Conservation (phyloP, 2,329 filamentous ascomycete species). For the Fusarium virguliforme region DNA sequence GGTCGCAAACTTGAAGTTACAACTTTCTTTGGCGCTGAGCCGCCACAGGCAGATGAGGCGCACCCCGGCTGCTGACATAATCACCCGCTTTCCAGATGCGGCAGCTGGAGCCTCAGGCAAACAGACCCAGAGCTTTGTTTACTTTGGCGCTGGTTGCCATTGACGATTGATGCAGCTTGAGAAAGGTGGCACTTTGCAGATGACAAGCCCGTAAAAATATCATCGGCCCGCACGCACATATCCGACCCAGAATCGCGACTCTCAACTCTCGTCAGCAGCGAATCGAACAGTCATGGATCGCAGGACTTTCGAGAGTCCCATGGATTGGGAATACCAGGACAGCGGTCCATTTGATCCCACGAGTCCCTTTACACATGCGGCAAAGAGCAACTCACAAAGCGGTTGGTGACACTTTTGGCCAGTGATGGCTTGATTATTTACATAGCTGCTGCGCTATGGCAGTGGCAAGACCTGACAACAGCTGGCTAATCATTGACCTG, state of each 20-base stretch:
- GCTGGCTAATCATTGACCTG: slow-evolving; percentile 40
- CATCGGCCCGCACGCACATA: slow-evolving; percentile 14
- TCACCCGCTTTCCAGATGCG: neutral
- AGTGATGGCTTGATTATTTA: neutral
- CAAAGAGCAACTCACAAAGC: slow-evolving; percentile 59
- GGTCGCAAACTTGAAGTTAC: slow-evolving; percentile 40
- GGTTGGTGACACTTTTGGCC: slow-evolving; percentile 55
- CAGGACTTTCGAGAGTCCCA: slow-evolving; percentile 72
- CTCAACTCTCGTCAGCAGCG: slow-evolving; percentile 30
- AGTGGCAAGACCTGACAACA: slow-evolving; percentile 1
- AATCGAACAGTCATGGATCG: slow-evolving; percentile 62
- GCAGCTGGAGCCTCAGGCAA: slow-evolving; percentile 48
- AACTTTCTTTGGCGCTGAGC: slow-evolving; percentile 46
- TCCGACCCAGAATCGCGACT: slow-evolving; percentile 16
- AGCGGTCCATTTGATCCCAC: slow-evolving; percentile 72
- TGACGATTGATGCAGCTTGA: slow-evolving; percentile 41
- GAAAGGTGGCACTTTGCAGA: slow-evolving; percentile 31
- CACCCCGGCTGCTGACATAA: slow-evolving; percentile 54
- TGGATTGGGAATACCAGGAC: slow-evolving; percentile 78
- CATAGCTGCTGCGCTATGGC: neutral
- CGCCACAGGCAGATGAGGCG: slow-evolving; percentile 42
- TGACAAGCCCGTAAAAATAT: slow-evolving; percentile 20
- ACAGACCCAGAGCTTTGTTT: slow-evolving; percentile 53
- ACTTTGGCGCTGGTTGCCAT: slow-evolving; percentile 54
- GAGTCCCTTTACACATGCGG: slow-evolving; percentile 73